phyloP scores from a whole-genome alignment of 1,284 basidiomycete genomes.

The Papiliotrema flavescens region DNA sequence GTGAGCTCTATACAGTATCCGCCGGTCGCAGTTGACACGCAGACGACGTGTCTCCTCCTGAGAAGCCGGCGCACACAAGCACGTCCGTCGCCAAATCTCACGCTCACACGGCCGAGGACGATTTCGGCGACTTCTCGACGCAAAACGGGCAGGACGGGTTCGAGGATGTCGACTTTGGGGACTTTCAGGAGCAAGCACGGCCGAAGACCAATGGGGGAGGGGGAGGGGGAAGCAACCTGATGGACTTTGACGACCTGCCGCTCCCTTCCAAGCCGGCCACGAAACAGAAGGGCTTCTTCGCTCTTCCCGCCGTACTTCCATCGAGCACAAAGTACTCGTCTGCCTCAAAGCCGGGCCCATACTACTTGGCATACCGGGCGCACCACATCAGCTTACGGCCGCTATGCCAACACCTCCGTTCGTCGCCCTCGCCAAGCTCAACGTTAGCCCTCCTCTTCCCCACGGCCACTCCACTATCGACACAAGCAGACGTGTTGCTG shows the following conservation, averaged over 20 bases:
- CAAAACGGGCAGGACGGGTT: constrained; percentile 28
- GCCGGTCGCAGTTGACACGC: constrained; percentile 3
- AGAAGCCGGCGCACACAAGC: background rate
- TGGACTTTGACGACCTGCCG: constrained; percentile 49
- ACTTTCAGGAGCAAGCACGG: constrained; percentile 52
- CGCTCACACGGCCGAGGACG: constrained; percentile 26
- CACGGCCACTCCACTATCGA: constrained; percentile 47
- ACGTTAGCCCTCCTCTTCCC: constrained; percentile 55
- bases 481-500: constrained; percentile 34
- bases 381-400: constrained; percentile 37
- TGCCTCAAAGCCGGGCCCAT: constrained; percentile 24
- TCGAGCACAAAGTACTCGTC: background rate
- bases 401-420: constrained; percentile 36
- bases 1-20: background rate
- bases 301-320: constrained; percentile 27
- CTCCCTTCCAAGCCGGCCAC: constrained; percentile 38
- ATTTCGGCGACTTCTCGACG: constrained; percentile 42
- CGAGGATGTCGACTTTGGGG: constrained; percentile 83
- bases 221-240: constrained; percentile 32
- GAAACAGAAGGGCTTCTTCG: constrained; percentile 46
- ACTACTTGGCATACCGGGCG: constrained; percentile 37
- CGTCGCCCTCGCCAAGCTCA: constrained; percentile 58
- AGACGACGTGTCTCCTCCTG: background rate
- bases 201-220: background rate
- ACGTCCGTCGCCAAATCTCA: background rate